Conservation (phyloP, 129 eudicot species). For the Centaurea solstitialis region DNA sequence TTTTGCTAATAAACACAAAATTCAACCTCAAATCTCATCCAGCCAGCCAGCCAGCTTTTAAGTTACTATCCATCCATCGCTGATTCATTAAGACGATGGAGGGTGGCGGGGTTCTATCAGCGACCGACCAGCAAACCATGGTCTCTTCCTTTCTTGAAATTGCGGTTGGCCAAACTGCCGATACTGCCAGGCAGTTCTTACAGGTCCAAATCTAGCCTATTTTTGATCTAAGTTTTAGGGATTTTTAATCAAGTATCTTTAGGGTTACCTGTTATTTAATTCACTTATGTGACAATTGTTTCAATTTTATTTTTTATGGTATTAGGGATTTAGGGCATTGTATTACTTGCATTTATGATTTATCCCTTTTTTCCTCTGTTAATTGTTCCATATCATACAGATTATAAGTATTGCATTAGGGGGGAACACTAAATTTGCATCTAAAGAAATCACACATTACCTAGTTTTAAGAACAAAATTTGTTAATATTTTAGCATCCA, state of each 20-base stretch:
- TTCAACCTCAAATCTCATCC: slow-evolving; percentile 8
- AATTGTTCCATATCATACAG: not conserved
- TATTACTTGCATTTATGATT: no score
- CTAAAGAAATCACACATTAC: not conserved
- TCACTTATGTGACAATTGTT: not conserved
- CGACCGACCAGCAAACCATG: slow-evolving; percentile 62
- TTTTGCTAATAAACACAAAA: not conserved
- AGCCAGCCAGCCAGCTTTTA: slow-evolving; percentile 12
- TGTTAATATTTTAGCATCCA: not conserved
- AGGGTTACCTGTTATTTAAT: no score
- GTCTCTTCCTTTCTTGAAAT: slow-evolving; percentile 90
- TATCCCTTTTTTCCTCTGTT: not conserved
- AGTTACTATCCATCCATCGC: not conserved
- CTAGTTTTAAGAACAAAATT: not conserved
- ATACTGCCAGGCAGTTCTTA: slow-evolving; percentile 86
- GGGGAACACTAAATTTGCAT: not conserved
- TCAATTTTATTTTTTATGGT: not conserved
- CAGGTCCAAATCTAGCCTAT: slow-evolving; percentile 47
- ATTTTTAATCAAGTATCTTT: not conserved
- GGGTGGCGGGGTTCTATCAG: slow-evolving; percentile 36
- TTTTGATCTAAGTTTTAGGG: slow-evolving; percentile 6
- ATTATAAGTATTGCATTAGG: not conserved
- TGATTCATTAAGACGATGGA: slow-evolving; percentile 45
- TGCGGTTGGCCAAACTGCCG: slow-evolving; percentile 90
- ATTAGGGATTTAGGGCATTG: slow-evolving; percentile 17